A percentile compares a stretch with the other conserved stretches of the same genome.
phyloP scores from a whole-genome alignment of 2,329 filamentous ascomycete genomes.

The Coniochaeta sp. region DNA sequence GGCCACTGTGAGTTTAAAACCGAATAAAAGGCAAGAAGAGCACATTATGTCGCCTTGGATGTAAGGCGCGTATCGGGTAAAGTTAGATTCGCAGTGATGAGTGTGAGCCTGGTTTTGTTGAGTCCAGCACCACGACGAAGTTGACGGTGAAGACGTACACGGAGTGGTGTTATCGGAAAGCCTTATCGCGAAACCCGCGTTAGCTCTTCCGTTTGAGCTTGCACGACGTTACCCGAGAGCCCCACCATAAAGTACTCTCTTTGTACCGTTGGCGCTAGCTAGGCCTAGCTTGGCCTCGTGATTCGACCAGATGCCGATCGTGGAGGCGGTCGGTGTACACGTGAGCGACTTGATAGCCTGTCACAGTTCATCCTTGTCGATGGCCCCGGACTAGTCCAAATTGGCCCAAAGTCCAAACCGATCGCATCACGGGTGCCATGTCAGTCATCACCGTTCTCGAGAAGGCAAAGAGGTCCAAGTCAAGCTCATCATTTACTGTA shows the following conservation, averaged over 20 bases:
- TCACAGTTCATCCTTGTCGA: neutral
- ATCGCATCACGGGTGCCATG: slow-evolving; percentile 2
- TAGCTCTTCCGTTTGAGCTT: neutral
- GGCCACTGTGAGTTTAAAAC: too few species aligned
- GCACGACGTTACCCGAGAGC: neutral
- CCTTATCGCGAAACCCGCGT: slow-evolving; percentile 5
- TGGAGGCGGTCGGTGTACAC: neutral
- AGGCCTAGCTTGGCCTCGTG: neutral
- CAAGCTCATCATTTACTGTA: neutral
- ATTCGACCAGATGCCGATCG: neutral
- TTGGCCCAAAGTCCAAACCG: neutral
- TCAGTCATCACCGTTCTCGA: neutral
- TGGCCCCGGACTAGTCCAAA: neutral
- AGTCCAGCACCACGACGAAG: too few species aligned
- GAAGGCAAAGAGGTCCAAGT: neutral
- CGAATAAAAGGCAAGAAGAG: too few species aligned
- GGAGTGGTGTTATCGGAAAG: slow-evolving; percentile 5
- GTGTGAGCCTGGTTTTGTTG: neutral
- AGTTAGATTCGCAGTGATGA: neutral
- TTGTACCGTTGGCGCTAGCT: neutral
- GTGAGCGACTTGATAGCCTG: neutral
- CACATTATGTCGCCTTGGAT: too few species aligned
- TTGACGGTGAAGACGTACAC: too few species aligned
- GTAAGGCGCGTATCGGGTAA: neutral
- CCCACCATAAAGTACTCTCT: neutral